Base-by-base conservation (phyloP, 139 green algal species). In the Zygnema circumcarinatum region DNA sequence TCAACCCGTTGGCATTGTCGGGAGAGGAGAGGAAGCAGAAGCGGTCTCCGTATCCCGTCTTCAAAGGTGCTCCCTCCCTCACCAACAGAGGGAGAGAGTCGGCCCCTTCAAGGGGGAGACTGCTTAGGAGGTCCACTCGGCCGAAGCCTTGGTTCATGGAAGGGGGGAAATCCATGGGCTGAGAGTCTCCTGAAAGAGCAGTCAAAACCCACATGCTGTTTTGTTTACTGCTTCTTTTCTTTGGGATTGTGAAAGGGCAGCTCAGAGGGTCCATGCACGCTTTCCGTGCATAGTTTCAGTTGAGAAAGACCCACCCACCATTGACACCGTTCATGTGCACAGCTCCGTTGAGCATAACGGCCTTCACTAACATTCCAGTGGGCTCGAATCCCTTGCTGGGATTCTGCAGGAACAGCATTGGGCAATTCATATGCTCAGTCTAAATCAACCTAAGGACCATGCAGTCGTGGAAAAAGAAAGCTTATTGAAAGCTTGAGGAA, bases 111-210 rank as follows among this genome's bases (percentile, higher is more conserved):
- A 86, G 32, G 11, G 36, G n/a, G 39, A 86, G 29, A 42, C 36
- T 38, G 33, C 69, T 86, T 67, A 36, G 11, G 36, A 86, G 53
- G 40, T 80, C 20, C 52, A 80, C 53, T 25, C 80, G 80, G 1
- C 80, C 80, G 38, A 86, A 86, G 80, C 80, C 80, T 69, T 86
- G 80, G 31, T 25, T 86, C 80, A 79, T 86, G 25, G 80, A 86
- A 21, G 80, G 80, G 3, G 40, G 39, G 25, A 41, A 38, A 47
- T 86, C 80, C 36, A 86, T 81, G 16, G 47, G 47, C 16, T 76
- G 73, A 3, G 52, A n/a, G 76, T 84, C 76, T 33, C 74, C 74
- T 81, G 74, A 72, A 72, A 29, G n/a, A n/a, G n/a, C n/a, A n/a
- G n/a, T n/a, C n/a, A n/a, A n/a, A n/a, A n/a, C n/a, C n/a, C n/a